Percentiles rank a stretch among this genome's conserved stretches.
These are phyloP conservation scores for Fusarium sp. DNA, from an alignment of 2,329 filamentous ascomycete species.

Conservation along the genomic window DNA sequence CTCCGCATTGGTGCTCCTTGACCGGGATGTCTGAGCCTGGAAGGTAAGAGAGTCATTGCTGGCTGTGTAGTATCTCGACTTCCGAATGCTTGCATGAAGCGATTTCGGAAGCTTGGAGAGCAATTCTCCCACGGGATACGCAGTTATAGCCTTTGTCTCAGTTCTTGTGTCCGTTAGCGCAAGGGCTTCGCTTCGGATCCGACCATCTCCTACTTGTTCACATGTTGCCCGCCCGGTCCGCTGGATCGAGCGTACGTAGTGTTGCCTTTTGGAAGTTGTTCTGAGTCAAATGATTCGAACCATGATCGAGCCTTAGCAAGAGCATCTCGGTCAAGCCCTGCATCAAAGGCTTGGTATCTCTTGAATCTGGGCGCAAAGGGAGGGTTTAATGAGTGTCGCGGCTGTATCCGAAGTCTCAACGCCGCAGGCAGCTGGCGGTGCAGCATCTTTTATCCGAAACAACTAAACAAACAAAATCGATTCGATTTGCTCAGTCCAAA, in stretches of 20 bases:
- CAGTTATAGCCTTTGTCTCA: constrained; percentile 72
- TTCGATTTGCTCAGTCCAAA: not conserved
- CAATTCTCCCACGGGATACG: constrained; percentile 66
- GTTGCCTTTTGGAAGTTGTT: constrained; percentile 64
- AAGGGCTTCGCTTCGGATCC: constrained; percentile 57
- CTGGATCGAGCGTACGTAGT: constrained; percentile 72
- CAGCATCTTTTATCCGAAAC: constrained; percentile 30
- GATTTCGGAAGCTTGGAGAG: constrained; percentile 62
- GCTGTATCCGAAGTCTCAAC: constrained; percentile 2
- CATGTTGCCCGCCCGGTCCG: constrained; percentile 74
- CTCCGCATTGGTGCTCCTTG: constrained; percentile 66
- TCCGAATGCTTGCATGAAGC: constrained; percentile 63
- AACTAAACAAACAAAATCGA: not conserved
- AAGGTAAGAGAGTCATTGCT: constrained; percentile 68
- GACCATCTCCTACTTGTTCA: constrained; percentile 68
- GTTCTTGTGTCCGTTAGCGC: constrained; percentile 66
- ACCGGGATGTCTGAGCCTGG: constrained; percentile 69
- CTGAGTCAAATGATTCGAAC: constrained; percentile 62
- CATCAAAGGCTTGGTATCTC: constrained; percentile 66
- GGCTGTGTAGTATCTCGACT: constrained; percentile 69
- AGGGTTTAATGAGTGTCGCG: not conserved
- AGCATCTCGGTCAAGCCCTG: constrained; percentile 65
- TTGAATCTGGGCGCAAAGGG: constrained; percentile 47
- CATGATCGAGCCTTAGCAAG: constrained; percentile 68
- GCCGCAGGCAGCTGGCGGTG: constrained; percentile 18